Conservation (phyloP, 129 eudicot species). For the Pseudognaphalium luteoalbum region DNA sequence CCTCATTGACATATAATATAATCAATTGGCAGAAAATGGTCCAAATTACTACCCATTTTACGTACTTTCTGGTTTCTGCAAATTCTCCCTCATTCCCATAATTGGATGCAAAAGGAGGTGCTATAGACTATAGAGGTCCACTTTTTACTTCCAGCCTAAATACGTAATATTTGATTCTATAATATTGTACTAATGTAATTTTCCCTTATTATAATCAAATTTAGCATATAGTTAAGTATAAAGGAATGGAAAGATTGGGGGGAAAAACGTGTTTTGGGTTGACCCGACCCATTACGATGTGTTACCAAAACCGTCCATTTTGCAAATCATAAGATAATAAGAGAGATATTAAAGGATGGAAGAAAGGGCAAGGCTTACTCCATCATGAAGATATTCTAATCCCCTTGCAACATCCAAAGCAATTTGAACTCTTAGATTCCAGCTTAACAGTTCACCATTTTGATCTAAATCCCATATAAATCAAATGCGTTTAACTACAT, state of each 20-base stretch:
- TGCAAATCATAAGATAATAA: background rate
- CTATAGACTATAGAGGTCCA: too few relatives aligned
- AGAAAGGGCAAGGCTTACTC: slow-evolving; percentile 46
- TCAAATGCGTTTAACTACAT: background rate
- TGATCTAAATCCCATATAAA: slow-evolving; percentile 47
- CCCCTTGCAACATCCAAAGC: slow-evolving; percentile 95
- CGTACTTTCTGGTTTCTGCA: too few relatives aligned
- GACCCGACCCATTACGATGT: background rate
- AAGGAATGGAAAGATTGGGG: too few relatives aligned
- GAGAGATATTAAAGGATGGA: background rate
- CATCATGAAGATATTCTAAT: slow-evolving; percentile 96
- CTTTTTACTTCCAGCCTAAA: too few relatives aligned
- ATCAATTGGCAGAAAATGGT: too few relatives aligned
- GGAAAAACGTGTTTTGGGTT: background rate
- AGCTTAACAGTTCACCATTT: slow-evolving; percentile 53
- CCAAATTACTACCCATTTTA: too few relatives aligned
- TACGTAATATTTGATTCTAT: too few relatives aligned
- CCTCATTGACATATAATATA: too few relatives aligned
- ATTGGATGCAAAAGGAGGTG: too few relatives aligned
- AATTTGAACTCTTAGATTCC: slow-evolving; percentile 80
- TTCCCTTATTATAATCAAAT: background rate
- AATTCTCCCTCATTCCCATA: too few relatives aligned
- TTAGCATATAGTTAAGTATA: background rate
- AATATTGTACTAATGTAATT: too few relatives aligned
- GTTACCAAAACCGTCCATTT: background rate